Evolutionary conservation across 768 basidiomycete genomes (phyloP).

Genomic region (Suillus hirtellus): DNA sequence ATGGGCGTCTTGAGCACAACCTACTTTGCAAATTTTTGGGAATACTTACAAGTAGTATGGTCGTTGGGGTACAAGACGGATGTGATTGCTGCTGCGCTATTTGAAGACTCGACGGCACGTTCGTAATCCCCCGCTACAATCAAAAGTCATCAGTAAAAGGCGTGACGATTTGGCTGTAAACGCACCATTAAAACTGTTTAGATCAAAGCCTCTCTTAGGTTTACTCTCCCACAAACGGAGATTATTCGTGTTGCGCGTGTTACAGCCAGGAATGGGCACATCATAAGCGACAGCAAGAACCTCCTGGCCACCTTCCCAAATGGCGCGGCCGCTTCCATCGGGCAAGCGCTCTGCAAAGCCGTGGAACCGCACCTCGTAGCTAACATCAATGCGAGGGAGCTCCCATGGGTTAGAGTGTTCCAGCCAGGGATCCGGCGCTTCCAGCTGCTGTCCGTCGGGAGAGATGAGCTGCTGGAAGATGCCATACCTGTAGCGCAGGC

Average conservation of each 20-base stretch:
- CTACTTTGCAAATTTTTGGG: background rate
- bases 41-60: constrained; percentile 61
- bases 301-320: constrained; percentile 91
- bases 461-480: constrained; percentile 95
- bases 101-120: constrained; percentile 81
- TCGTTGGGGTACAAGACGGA: constrained; percentile 97
- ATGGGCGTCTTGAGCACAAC: background rate
- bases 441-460: constrained; percentile 79
- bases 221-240: constrained; percentile 82
- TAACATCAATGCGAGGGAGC: constrained; percentile 81
- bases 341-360: constrained; percentile 72
- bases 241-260: constrained; percentile 87
- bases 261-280: constrained; percentile 86
- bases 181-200: constrained; percentile 92
- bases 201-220: constrained; percentile 88
- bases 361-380: constrained; percentile 86
- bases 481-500: constrained; percentile 89
- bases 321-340: constrained; percentile 59
- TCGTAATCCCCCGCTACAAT: constrained; percentile 87
- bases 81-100: constrained; percentile 91
- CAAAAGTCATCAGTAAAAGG: background rate
- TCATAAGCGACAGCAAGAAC: constrained; percentile 94
- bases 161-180: no score
- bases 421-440: constrained; percentile 93
- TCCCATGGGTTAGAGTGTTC: constrained; percentile 89